Conservation (phyloP, 768 basidiomycete species). For the Lactarius sanguifluus region DNA sequence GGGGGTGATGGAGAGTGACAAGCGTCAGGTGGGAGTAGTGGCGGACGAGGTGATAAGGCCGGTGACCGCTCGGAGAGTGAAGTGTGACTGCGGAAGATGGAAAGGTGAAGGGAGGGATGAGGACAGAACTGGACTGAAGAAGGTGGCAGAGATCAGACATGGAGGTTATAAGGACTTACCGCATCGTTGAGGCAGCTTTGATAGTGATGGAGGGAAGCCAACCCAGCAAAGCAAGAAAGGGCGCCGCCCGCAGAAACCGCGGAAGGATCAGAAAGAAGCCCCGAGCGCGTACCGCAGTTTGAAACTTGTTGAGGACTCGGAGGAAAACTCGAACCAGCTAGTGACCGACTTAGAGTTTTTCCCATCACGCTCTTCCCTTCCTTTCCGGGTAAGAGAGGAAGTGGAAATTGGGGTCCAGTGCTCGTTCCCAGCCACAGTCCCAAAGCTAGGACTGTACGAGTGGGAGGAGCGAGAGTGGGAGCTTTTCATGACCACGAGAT, state of each 20-base stretch:
- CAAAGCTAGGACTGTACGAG: not conserved
- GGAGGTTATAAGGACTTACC: constrained; percentile 30
- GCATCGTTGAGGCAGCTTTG: constrained; percentile 27
- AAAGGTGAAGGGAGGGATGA: constrained; percentile 18
- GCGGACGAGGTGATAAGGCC: constrained; percentile 19
- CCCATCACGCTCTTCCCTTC: constrained; percentile 2
- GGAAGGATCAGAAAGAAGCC: constrained; percentile 28
- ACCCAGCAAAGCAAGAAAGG: constrained; percentile 21
- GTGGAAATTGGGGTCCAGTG: not conserved
- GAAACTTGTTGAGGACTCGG: constrained; percentile 21
- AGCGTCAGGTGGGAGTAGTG: constrained; percentile 14
- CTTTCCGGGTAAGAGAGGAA: not conserved
- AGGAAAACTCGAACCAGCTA: not conserved
- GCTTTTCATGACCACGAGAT: not conserved
- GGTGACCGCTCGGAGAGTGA: constrained; percentile 20
- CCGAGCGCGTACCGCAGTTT: constrained; percentile 25
- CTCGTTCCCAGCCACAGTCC: not conserved
- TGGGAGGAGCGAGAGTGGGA: not conserved
- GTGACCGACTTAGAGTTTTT: not conserved
- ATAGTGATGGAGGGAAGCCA: constrained; percentile 29
- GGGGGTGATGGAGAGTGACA: constrained; percentile 15
- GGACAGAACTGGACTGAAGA: constrained; percentile 12
- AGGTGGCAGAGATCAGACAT: constrained; percentile 12
- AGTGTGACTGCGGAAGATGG: constrained; percentile 21
- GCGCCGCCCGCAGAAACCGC: constrained; percentile 29